Percentiles rank a stretch among this genome's conserved stretches.
These are phyloP conservation scores for Citrus inodora DNA, from an alignment of 345 rosid genomes.

Conservation along the genomic window DNA sequence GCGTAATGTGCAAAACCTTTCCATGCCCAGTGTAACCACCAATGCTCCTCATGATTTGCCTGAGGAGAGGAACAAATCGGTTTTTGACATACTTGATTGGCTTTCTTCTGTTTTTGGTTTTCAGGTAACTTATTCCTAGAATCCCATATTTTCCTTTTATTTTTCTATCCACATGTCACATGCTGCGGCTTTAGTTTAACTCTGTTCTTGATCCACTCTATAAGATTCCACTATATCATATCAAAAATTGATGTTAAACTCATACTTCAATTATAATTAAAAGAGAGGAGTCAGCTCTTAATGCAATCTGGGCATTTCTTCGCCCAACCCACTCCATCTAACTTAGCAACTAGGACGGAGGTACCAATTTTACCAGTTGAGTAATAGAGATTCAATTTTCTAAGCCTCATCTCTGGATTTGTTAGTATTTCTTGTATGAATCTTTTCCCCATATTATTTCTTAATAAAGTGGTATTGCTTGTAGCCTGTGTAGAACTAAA, in stretches of 20 bases:
- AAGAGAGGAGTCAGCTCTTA: neutral
- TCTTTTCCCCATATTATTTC: neutral
- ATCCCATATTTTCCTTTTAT: constrained; percentile 9
- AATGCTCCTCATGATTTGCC: constrained; percentile 25
- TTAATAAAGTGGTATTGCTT: neutral
- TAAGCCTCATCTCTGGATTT: neutral
- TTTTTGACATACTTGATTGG: constrained; percentile 83
- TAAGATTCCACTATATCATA: neutral
- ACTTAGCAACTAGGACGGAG: neutral
- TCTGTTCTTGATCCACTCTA: neutral
- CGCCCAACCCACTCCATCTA: no score
- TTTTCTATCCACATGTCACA: constrained; percentile 5
- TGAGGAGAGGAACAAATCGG: constrained; percentile 42
- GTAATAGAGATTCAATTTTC: neutral
- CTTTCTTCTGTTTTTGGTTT: constrained; percentile 88
- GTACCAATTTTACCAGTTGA: neutral
- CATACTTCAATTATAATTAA: neutral
- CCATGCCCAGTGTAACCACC: constrained; percentile 32
- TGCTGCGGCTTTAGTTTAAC: neutral
- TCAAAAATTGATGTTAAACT: neutral
- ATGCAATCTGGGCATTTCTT: neutral
- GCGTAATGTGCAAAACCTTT: constrained; percentile 60
- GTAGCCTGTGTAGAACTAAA: neutral
- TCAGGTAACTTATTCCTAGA: constrained; percentile 60
- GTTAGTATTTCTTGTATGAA: neutral